These are phyloP conservation scores for Talaromyces nanjingensis DNA, from an alignment of 495 filamentous ascomycete genomes.

Conservation along the genomic window DNA sequence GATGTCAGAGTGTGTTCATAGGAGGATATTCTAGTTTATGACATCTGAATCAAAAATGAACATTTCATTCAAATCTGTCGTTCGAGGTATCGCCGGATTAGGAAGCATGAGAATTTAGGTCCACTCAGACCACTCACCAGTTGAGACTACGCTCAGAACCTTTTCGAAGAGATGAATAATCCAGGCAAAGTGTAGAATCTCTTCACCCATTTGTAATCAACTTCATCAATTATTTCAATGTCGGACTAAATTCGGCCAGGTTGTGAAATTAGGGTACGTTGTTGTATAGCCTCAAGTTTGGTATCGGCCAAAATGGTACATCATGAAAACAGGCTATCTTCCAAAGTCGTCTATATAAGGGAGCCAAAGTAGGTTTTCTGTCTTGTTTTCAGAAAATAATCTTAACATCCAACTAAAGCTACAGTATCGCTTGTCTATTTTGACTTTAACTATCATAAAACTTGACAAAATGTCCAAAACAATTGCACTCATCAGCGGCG, in stretches of 20 bases:
- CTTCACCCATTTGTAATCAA: neutral
- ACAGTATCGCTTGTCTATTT: neutral
- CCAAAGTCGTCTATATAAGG: no score
- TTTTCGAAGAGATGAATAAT: neutral
- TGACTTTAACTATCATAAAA: neutral
- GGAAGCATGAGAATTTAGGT: neutral
- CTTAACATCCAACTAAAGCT: no score
- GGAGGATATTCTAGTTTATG: neutral
- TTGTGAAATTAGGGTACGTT: neutral
- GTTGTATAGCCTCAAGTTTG: neutral
- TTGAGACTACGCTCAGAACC: neutral
- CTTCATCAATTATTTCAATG: neutral
- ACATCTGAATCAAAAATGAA: neutral
- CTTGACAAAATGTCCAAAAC: slow-evolving; percentile 8
- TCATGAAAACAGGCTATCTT: neutral
- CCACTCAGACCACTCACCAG: neutral
- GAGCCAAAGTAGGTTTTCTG: no score
- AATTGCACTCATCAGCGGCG: slow-evolving; percentile 8
- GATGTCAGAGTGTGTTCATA: neutral
- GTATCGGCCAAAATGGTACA: neutral
- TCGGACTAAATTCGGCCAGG: neutral
- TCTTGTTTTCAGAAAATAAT: no score
- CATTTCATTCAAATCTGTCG: neutral
- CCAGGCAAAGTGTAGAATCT: neutral
- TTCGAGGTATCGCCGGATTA: neutral